A percentile compares a stretch with the other conserved stretches of the same genome.
Evolutionary conservation across 2,329 filamentous ascomycete genomes (phyloP).

Genomic region (Aspergillus sp.): DNA sequence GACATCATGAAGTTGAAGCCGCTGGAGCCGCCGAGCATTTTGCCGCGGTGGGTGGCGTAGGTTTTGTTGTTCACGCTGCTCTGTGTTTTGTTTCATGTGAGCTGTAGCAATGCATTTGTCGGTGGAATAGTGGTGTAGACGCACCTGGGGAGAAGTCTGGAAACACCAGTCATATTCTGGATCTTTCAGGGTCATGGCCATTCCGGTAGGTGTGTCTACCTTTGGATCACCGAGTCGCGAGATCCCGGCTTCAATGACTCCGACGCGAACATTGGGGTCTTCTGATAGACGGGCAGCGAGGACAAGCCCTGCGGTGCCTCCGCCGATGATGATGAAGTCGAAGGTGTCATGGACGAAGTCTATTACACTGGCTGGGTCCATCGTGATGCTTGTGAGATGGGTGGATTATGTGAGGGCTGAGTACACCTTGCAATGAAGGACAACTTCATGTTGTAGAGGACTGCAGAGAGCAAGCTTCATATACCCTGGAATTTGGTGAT

Average conservation of each 20-base stretch:
- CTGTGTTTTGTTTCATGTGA: no score
- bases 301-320: slow-evolving; percentile 36
- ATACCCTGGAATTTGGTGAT: no score
- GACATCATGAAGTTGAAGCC: slow-evolving; percentile 46
- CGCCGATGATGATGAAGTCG: slow-evolving; percentile 27
- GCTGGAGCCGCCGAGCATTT: slow-evolving; percentile 53
- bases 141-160: slow-evolving; percentile 23
- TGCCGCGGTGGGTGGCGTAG: slow-evolving; percentile 38
- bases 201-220: slow-evolving; percentile 25
- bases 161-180: slow-evolving; percentile 32
- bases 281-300: slow-evolving; percentile 36
- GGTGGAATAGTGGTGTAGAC: slow-evolving; percentile 42
- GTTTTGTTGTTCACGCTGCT: no score
- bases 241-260: slow-evolving; percentile 33
- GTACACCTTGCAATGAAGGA: no score
- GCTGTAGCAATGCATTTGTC: fast-evolving
- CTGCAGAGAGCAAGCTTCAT: no score
- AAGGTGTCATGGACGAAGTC: neutral
- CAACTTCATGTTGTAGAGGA: no score
- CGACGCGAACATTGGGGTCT: slow-evolving; percentile 26
- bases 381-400: no score
- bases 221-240: slow-evolving; percentile 27
- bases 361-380: no score
- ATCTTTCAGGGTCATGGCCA: slow-evolving; percentile 21
- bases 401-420: no score